Base-by-base conservation (phyloP, 371 early-diverging fungal species). In the Mortierella sp. region DNA sequence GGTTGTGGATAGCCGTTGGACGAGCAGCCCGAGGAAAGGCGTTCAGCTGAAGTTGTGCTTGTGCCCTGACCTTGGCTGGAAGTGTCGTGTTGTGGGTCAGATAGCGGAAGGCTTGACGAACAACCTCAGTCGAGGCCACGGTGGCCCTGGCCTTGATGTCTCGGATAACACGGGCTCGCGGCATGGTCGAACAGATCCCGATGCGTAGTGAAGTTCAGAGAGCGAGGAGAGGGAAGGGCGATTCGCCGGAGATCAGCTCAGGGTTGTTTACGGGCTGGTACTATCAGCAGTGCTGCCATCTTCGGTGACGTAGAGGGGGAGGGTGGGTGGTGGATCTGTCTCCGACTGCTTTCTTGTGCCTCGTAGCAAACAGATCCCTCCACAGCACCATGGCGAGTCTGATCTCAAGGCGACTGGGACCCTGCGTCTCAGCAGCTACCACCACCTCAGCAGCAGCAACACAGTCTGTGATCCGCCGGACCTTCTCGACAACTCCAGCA, bases 21-120 rank as follows among this genome's bases (percentile, higher is more conserved):
- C 89, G 83, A 40, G 94, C 85, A 63, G 89, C 83, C 28, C 87
- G 85, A n/a, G 93, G 91, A 77, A 90, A 86, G 54, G 85, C 81
- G 57, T 91, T 89, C 43, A 94, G 84, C 29, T 90, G 89, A 49
- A 92, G 83, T 72, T 93, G 94, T 28, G 95, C 95, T 77, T 92
- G 91, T 63, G 91, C 91, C 54, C 95, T 92, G 61, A 90, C 83
- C 73, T 88, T 90, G 31, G 92, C 85, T 39, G 91, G 90, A 28
- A 93, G 69, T 10, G 88, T 81, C 55, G 94, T 90, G 78, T 94
- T 94, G 65, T 91, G 88, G 43, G 91, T 89, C 67, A 94, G 83
- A 78, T 88, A 94, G 43, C 92, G 89, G 76, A 88, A 92, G 12
- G 92, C 89, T 67, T 91, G 90, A 49, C 94, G 90, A 68, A 88